Evolutionary conservation across 129 eudicot genomes (phyloP).

Genomic region (Pseudognaphalium luteoalbum): DNA sequence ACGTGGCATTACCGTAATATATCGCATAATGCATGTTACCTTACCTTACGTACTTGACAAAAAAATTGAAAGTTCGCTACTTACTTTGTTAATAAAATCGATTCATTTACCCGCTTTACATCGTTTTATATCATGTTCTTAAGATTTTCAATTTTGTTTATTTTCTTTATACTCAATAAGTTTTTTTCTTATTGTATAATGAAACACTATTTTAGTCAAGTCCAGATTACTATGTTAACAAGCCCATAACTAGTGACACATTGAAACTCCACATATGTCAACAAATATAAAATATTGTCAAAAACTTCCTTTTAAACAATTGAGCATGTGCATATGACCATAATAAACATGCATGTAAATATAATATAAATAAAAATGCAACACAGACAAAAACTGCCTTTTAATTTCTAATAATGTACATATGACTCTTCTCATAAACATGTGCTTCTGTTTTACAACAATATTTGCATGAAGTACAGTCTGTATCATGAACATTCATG

Average conservation of each 20-base stretch:
- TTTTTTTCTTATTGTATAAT: background rate
- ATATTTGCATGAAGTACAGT: slow-evolving; percentile 27
- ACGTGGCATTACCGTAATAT: too few relatives aligned
- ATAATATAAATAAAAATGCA: background rate
- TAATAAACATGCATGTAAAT: background rate
- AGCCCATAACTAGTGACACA: slow-evolving; percentile 3
- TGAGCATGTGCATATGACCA: slow-evolving; percentile 11
- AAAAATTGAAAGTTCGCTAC: too few relatives aligned
- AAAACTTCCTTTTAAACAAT: background rate
- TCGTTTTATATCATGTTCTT: background rate
- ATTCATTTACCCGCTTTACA: too few relatives aligned
- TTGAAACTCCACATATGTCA: background rate
- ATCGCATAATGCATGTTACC: too few relatives aligned
- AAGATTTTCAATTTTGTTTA: background rate
- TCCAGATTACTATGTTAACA: background rate
- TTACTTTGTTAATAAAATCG: too few relatives aligned
- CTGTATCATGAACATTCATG: slow-evolving; percentile 18
- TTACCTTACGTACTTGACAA: too few relatives aligned
- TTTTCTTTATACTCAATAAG: background rate
- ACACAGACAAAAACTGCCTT: slow-evolving; percentile 19
- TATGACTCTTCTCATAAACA: slow-evolving; percentile 28
- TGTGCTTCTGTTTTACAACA: slow-evolving; percentile 26
- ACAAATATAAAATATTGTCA: background rate
- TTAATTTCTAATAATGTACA: slow-evolving; percentile 21
- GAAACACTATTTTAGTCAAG: background rate